These are phyloP conservation scores for Calonectria hawksworthii DNA, from an alignment of 2,329 filamentous ascomycete species.

Conservation along the genomic window DNA sequence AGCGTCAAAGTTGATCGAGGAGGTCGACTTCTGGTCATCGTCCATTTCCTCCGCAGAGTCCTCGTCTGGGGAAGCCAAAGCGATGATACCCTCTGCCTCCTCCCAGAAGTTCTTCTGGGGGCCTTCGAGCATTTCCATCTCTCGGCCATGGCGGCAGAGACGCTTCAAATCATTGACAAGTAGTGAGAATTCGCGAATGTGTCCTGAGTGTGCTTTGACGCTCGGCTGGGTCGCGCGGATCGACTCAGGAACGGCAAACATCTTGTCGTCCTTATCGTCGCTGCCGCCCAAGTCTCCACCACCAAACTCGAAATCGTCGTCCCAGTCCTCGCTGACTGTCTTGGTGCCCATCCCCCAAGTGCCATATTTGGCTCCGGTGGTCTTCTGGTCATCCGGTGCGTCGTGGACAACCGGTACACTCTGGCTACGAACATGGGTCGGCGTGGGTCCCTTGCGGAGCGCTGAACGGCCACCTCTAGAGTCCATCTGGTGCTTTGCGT, in stretches of 20 bases:
- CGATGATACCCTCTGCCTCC: slow-evolving; percentile 89
- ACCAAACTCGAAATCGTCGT: slow-evolving; percentile 88
- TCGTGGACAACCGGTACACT: slow-evolving; percentile 83
- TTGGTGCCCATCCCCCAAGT: slow-evolving; percentile 88
- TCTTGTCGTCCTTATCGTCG: slow-evolving; percentile 51
- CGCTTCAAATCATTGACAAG: slow-evolving; percentile 88
- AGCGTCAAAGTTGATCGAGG: slow-evolving; percentile 57
- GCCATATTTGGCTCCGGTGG: slow-evolving; percentile 77
- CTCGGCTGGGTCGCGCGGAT: slow-evolving; percentile 87
- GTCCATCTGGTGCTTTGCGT: slow-evolving; percentile 81
- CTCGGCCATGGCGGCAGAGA: slow-evolving; percentile 77
- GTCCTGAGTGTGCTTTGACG: slow-evolving; percentile 86
- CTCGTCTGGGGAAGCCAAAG: slow-evolving; percentile 79
- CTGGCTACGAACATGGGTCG: slow-evolving; percentile 82
- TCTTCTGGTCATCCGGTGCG: slow-evolving; percentile 66
- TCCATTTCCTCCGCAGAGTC: slow-evolving; percentile 61
- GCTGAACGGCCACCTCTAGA: slow-evolving; percentile 77
- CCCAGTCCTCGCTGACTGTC: slow-evolving; percentile 88
- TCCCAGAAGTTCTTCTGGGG: slow-evolving; percentile 76
- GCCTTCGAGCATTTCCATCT: slow-evolving; percentile 75
- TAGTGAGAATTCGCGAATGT: slow-evolving; percentile 84
- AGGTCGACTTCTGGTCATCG: slow-evolving; percentile 54
- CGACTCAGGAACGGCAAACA: slow-evolving; percentile 73
- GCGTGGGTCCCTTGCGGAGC: slow-evolving; percentile 76
- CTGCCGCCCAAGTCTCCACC: slow-evolving; percentile 57